phyloP scores from a whole-genome alignment of 805 yeast species.

The Monosporozyma siamensis region DNA sequence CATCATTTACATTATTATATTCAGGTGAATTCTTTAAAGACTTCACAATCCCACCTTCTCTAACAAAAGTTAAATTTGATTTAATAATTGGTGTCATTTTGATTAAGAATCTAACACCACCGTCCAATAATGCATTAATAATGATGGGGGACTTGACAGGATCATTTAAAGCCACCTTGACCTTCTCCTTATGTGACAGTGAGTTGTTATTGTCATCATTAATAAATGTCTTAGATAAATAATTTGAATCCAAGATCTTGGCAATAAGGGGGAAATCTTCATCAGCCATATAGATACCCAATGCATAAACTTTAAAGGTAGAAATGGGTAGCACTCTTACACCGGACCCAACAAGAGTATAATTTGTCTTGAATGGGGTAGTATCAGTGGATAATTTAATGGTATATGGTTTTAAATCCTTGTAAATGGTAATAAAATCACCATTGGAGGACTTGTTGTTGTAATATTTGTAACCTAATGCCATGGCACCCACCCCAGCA shows the following conservation, averaged over 20 bases:
- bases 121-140: constrained; percentile 46
- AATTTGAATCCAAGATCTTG: constrained; percentile 36
- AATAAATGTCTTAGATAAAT: constrained; percentile 30
- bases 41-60: constrained; percentile 74
- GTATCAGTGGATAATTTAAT: constrained; percentile 17
- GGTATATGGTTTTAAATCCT: constrained; percentile 44
- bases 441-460: no score
- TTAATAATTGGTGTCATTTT: constrained; percentile 80
- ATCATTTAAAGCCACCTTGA: constrained; percentile 40
- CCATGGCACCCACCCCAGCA: no score
- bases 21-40: constrained; percentile 61
- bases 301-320: constrained; percentile 74
- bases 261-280: constrained; percentile 41
- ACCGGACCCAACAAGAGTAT: constrained; percentile 67
- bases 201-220: constrained; percentile 26
- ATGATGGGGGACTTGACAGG: constrained; percentile 43
- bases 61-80: constrained; percentile 82
- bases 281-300: constrained; percentile 69
- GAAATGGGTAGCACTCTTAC: constrained; percentile 76
- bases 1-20: constrained; percentile 38
- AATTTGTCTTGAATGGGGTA: constrained; percentile 30
- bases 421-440: constrained; percentile 32
- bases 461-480: constrained; percentile 1
- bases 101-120: constrained; percentile 54
- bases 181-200: constrained; percentile 32